Base-by-base conservation (phyloP, 208 protist genomes). In the Leishmania aethiopica region DNA sequence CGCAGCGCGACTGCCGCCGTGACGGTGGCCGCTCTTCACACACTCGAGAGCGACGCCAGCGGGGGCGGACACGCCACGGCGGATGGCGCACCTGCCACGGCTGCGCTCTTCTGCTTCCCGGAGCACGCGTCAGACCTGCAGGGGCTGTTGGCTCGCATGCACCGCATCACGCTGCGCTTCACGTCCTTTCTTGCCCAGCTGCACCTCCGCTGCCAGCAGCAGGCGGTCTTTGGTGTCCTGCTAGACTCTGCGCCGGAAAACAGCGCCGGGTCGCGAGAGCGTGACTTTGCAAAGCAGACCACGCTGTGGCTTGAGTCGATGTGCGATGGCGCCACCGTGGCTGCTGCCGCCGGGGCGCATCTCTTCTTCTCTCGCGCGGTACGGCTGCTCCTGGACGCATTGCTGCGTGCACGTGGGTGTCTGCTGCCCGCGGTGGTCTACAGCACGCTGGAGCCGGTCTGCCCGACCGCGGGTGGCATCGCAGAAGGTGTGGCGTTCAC, bases 161-260 rank as follows among this genome's bases (percentile, higher is more conserved):
- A 86, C 28, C 78, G 62, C 82, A 82, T 62, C n/a, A 86, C 78
- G 2, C 64, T 86, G 51, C 82, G 73, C 74, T 76, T 86, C 73
- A 86, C 82, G 8, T 78, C 77, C n/a, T 86, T 86, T 28, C n/a
- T 79, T 35, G 32, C 78, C 1, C 82, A 82, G 62, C 73, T 82
- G 64, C 82, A 86, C 73, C 53, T 86, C n/a, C 82, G 82, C 17
- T 86, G 71, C 40, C 82, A 72, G 57, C 77, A 82, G 66, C 74
- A 79, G 37, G 77, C 82, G n/a, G 49, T 62, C 8, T 37, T 51
- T 5, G 78, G 74, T 28, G 73, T 86, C 17, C 42, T 82, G 78
- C 73, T 82, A 3, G 71, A 81, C 74, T 76, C 72, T 47, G 53
- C 82, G 32, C 62, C 70, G 19, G 82, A 81, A 25, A 42, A 82